Conservation (phyloP, 345 rosid species). For the Firmiana major region DNA sequence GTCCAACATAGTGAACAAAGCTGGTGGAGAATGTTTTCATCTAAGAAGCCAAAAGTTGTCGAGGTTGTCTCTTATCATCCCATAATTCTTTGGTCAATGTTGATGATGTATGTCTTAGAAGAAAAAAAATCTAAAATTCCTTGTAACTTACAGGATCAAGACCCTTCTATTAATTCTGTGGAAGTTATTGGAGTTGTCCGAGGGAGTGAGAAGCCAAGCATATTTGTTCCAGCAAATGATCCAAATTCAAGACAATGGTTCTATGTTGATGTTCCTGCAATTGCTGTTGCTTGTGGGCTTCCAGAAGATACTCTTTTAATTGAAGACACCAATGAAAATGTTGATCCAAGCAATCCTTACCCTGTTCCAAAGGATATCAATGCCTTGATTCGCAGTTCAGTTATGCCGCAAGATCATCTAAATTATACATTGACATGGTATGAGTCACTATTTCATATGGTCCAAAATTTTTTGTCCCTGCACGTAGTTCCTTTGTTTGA, state of each 20-base stretch:
- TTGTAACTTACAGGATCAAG: constrained; percentile 39
- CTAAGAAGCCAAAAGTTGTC: constrained; percentile 41
- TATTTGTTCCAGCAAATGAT: constrained; percentile 89
- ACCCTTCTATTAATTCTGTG: constrained; percentile 34
- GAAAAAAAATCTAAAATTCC: constrained; percentile 13
- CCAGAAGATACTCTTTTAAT: constrained; percentile 65
- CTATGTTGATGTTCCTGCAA: constrained; percentile 74
- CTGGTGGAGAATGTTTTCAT: constrained; percentile 72
- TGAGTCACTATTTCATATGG: background rate
- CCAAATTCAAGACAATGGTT: constrained; percentile 81
- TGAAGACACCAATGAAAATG: constrained; percentile 69
- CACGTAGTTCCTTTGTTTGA: background rate
- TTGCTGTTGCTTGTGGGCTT: constrained; percentile 62
- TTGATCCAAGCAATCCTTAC: constrained; percentile 71
- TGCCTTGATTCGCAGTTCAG: constrained; percentile 80
- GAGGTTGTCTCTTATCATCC: constrained; percentile 43
- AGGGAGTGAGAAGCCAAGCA: constrained; percentile 86
- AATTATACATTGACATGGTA: constrained; percentile 92
- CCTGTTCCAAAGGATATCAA: constrained; percentile 87
- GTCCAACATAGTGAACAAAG: constrained; percentile 34
- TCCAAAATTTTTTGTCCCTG: background rate
- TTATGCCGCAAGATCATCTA: constrained; percentile 98
- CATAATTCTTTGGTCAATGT: constrained; percentile 12
- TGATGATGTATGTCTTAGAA: constrained; percentile 2
- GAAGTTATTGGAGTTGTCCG: constrained; percentile 89